Conservation (phyloP, 352 stramenopile genomes). For the Chrysophaeum taylorii region DNA sequence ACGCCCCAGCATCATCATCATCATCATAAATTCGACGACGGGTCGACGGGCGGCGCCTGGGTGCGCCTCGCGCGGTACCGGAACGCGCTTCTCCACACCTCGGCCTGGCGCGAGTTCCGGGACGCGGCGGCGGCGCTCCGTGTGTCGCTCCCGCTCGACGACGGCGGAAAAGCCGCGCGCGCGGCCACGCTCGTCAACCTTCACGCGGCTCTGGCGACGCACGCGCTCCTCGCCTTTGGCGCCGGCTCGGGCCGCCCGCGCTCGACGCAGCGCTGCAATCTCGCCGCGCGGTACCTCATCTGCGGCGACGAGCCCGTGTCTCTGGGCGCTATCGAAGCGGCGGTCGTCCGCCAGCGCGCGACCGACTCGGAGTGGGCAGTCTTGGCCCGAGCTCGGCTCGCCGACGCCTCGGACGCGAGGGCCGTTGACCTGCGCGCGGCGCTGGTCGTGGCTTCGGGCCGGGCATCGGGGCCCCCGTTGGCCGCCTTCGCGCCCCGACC, state of each 20-base stretch:
- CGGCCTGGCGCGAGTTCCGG: background rate
- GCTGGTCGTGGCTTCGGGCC: no score
- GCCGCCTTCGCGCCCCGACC: no score
- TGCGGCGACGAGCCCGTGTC: background rate
- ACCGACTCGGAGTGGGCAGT: no score
- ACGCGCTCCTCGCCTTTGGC: background rate
- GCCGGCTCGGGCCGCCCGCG: background rate
- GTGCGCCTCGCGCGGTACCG: background rate
- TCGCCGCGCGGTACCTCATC: background rate
- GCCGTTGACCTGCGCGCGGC: no score
- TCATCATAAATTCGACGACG: background rate
- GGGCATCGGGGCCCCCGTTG: no score
- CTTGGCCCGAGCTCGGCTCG: no score
- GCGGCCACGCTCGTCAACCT: constrained; percentile 1
- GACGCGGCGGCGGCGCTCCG: background rate
- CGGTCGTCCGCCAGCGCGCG: no score
- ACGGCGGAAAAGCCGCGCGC: background rate
- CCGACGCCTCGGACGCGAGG: no score
- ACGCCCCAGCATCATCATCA: no score
- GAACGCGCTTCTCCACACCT: background rate
- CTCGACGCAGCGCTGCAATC: background rate
- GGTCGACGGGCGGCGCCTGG: background rate
- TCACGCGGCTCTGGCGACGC: background rate
- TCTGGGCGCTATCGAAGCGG: no score
- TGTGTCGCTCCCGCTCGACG: background rate